Percentiles rank a stretch among this genome's conserved stretches.
Conservation (phyloP, 495 filamentous ascomycete species). For the Penicillium canescens region DNA sequence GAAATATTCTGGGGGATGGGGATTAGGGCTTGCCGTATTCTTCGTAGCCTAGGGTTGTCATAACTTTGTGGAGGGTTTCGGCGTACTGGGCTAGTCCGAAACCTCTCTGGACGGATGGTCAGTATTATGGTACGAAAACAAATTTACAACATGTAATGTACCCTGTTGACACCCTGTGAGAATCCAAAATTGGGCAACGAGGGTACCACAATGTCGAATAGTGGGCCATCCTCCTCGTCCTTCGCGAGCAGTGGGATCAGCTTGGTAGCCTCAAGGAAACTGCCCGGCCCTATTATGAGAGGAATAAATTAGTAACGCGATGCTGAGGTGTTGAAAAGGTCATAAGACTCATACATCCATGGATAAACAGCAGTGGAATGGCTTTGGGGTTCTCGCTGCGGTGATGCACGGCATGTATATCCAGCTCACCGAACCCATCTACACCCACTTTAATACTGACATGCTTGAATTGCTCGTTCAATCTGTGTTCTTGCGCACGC, state of each 20-base stretch:
- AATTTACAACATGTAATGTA: constrained; percentile 6
- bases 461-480: constrained; percentile 44
- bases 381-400: constrained; percentile 47
- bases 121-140: constrained; percentile 1
- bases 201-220: constrained; percentile 70
- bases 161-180: constrained; percentile 52
- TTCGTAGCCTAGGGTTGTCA: constrained; percentile 43
- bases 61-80: constrained; percentile 43
- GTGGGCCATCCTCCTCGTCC: constrained; percentile 41
- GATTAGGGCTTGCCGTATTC: constrained; percentile 36
- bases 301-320: not conserved
- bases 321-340: not conserved
- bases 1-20: not conserved
- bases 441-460: constrained; percentile 34
- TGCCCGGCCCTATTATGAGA: constrained; percentile 58
- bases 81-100: constrained; percentile 46
- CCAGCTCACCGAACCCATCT: constrained; percentile 42
- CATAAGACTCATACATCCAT: constrained; percentile 47
- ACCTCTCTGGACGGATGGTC: constrained; percentile 29
- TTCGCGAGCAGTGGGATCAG: constrained; percentile 58
- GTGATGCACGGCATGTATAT: constrained; percentile 55
- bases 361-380: constrained; percentile 61
- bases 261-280: constrained; percentile 65
- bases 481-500: constrained; percentile 38
- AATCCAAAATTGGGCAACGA: constrained; percentile 76